Conservation (phyloP, 2,329 filamentous ascomycete genomes). For the Daldinia sp. region DNA sequence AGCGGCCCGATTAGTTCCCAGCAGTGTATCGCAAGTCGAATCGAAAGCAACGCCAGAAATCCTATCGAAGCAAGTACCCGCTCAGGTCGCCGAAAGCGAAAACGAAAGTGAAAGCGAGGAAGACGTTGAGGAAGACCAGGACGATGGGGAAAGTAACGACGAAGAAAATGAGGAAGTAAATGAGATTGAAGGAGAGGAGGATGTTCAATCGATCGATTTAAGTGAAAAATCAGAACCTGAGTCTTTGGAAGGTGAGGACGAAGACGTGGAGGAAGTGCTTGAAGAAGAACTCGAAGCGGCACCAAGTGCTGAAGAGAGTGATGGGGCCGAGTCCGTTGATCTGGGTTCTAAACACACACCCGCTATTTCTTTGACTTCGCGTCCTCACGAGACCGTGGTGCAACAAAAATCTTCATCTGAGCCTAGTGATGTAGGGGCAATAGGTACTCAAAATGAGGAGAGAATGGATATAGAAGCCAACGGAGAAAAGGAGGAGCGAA, state of each 20-base stretch:
- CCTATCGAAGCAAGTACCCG: slow-evolving; percentile 4
- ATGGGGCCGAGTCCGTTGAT: slow-evolving; percentile 7
- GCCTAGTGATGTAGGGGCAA: background rate
- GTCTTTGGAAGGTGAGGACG: slow-evolving; percentile 3
- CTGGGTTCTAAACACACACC: slow-evolving; percentile 4
- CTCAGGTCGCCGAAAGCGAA: slow-evolving; percentile 20
- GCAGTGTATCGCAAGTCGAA: slow-evolving; percentile 5
- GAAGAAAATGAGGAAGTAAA: slow-evolving; percentile 45
- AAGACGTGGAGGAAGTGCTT: slow-evolving; percentile 6
- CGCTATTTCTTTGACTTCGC: background rate
- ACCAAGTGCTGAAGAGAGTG: slow-evolving; percentile 6
- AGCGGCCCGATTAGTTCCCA: slow-evolving; percentile 2
- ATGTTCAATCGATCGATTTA: slow-evolving; percentile 21
- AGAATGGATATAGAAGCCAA: slow-evolving; percentile 23
- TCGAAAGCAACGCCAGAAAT: background rate
- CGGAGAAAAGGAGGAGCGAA: background rate
- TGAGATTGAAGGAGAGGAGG: slow-evolving; percentile 38
- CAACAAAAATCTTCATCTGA: slow-evolving; percentile 6
- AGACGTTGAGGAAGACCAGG: slow-evolving; percentile 15
- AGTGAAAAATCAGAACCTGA: slow-evolving; percentile 14
- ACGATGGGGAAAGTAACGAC: slow-evolving; percentile 32
- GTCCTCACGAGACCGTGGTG: background rate
- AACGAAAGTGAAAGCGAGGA: slow-evolving; percentile 34
- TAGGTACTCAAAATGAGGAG: slow-evolving; percentile 41
- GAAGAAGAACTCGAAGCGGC: slow-evolving; percentile 10